phyloP scores from a whole-genome alignment of 306 rosid species.

The Acacia melanoxylon region DNA sequence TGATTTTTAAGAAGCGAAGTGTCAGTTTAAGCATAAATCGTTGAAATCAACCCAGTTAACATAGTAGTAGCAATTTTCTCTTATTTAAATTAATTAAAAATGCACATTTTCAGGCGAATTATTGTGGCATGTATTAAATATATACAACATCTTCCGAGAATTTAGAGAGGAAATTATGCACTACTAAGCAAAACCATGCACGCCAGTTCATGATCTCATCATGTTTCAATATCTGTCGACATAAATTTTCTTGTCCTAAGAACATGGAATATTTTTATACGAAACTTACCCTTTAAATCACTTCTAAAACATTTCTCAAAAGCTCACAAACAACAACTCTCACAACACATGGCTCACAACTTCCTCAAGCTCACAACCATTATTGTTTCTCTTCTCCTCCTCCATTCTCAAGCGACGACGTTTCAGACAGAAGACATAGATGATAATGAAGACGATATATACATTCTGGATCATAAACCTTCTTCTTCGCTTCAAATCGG shows the following conservation, averaged over 20 bases:
- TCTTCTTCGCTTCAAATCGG: neutral
- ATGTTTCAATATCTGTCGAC: conserved; percentile 17
- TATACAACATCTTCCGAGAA: neutral
- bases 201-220: neutral
- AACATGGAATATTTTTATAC: conserved; percentile 38
- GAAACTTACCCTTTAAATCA: conserved; percentile 20
- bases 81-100: neutral
- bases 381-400: conserved; percentile 44
- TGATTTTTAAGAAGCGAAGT: too few relatives aligned
- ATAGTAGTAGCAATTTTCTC: too few relatives aligned
- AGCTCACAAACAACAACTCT: neutral
- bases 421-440: conserved; percentile 22
- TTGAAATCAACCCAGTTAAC: too few relatives aligned
- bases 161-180: conserved; percentile 5
- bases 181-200: neutral
- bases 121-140: neutral
- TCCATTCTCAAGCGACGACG: conserved; percentile 16
- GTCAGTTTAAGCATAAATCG: too few relatives aligned
- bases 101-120: neutral
- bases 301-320: neutral
- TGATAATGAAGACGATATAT: conserved; percentile 17
- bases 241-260: conserved; percentile 14
- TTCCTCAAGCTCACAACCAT: conserved; percentile 42
- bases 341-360: conserved; percentile 41
- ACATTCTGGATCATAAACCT: conserved; percentile 35